phyloP scores from a whole-genome alignment of 2,329 filamentous ascomycete genomes.

The Diplocarpon mali region DNA sequence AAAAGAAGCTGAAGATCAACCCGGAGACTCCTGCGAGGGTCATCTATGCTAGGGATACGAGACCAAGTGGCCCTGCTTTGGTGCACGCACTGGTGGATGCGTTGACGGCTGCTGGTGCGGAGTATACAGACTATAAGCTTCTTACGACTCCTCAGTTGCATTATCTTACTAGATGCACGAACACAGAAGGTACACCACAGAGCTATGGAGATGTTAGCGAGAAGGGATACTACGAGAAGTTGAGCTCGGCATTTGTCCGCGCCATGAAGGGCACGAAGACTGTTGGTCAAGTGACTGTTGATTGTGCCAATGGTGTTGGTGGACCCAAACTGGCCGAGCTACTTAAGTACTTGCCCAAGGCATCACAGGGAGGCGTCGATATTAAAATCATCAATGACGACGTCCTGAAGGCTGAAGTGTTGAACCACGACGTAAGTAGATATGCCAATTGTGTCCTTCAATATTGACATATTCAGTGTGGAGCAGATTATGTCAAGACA shows the following conservation, averaged over 20 bases:
- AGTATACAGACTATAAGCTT: conserved; percentile 76
- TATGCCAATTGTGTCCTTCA: neutral
- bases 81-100: conserved; percentile 70
- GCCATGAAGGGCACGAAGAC: conserved; percentile 70
- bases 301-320: conserved; percentile 94
- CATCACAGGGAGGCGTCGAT: conserved; percentile 57
- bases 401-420: conserved; percentile 74
- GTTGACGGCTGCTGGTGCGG: conserved; percentile 62
- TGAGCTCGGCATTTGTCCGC: conserved; percentile 70
- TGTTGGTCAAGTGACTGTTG: conserved; percentile 66
- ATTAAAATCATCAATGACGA: conserved; percentile 89
- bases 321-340: conserved; percentile 82
- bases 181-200: conserved; percentile 78
- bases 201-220: conserved; percentile 85
- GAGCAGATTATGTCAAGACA: conserved; percentile 96
- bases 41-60: conserved; percentile 84
- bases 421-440: conserved; percentile 67
- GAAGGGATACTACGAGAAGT: conserved; percentile 89
- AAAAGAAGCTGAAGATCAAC: conserved; percentile 66
- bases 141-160: conserved; percentile 96
- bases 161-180: conserved; percentile 89
- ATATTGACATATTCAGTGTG: conserved; percentile 47
- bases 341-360: conserved; percentile 66
- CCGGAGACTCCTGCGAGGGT: conserved; percentile 62
- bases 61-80: conserved; percentile 79